Percentiles rank a stretch among this genome's conserved stretches.
phyloP scores from a whole-genome alignment of 305 asterid genomes.

The Nicotiana rustica region DNA sequence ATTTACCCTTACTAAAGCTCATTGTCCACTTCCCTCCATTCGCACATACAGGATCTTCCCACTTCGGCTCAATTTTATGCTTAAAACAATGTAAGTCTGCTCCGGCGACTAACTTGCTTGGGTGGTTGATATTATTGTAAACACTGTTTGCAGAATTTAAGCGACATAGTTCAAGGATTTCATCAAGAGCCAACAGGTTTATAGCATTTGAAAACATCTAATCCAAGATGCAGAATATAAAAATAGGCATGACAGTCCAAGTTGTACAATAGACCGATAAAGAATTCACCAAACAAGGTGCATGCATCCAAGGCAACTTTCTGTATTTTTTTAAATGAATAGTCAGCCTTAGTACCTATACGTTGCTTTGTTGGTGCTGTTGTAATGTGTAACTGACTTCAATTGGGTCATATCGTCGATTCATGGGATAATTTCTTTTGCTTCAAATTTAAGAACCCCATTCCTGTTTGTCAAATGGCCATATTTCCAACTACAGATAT shows the following conservation, averaged over 20 bases:
- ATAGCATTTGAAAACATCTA: background rate
- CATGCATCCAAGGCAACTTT: background rate
- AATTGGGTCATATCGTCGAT: background rate
- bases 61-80: slow-evolving; percentile 75
- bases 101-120: slow-evolving; percentile 71
- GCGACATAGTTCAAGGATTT: background rate
- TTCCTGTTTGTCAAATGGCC: background rate
- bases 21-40: slow-evolving; percentile 91
- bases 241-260: background rate
- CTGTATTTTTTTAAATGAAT: background rate
- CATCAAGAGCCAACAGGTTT: slow-evolving; percentile 1
- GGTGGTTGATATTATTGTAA: slow-evolving; percentile 73
- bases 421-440: background rate
- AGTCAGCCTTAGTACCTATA: background rate
- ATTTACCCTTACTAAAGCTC: slow-evolving; percentile 57
- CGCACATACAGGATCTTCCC: slow-evolving; percentile 97
- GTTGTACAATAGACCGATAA: slow-evolving; percentile 1
- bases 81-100: slow-evolving; percentile 87
- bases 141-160: slow-evolving; percentile 53
- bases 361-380: background rate
- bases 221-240: background rate
- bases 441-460: background rate
- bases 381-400: background rate
- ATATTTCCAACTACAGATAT: background rate
- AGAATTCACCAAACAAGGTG: slow-evolving; percentile 18